Base-by-base conservation (phyloP, 495 filamentous ascomycete genomes). In the Thozetella sp. region DNA sequence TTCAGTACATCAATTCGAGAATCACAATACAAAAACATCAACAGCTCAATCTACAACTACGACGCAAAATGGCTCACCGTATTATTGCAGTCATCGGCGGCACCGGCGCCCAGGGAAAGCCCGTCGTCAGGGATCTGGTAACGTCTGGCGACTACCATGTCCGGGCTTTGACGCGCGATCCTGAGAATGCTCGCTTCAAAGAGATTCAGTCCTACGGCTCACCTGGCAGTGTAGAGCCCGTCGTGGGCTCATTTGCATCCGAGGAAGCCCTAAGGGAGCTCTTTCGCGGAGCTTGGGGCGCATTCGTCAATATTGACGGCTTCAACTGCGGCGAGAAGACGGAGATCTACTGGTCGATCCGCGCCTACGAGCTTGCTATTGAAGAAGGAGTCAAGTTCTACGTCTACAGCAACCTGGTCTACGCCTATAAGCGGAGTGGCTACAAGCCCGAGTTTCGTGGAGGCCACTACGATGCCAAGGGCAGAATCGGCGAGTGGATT, bases 391-490 rank as follows among this genome's bases (percentile, higher is more conserved):
- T 86, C 20, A 71, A 79, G 65, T 76, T 81, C 64, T 87, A 78
- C 67, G 68, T 87, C 2, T 83, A 77, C 53, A 79, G 77, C 0
- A 79, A 75, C 55, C 65, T 83, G 3, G 80, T 84, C 46, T 84
- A 76, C 51, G 64, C 55, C 0, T 72, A 71, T 53, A 80, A 82
- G 68, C 74, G 78, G 60, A 63, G 71, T 51, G 77, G 75, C 1
- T 83, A 74, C 56, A 63, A 80, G 26, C 68, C 76, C 9, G 67
- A 76, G 56, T 82, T 76, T 59, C 73, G 79, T 11, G 61, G 11
- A 2, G 83, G 82, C 0, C 83, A 86, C 70, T 79, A 80, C 56
- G 82, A 86, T 63, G 83, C 72, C 1, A 86, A 87, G 65, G 82
- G 81, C 0, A 72, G 80, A n/a, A 68, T 86, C 17, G 72, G 62